phyloP scores from a whole-genome alignment of 2,329 filamentous ascomycete species.

The Trichoderma polysporum region DNA sequence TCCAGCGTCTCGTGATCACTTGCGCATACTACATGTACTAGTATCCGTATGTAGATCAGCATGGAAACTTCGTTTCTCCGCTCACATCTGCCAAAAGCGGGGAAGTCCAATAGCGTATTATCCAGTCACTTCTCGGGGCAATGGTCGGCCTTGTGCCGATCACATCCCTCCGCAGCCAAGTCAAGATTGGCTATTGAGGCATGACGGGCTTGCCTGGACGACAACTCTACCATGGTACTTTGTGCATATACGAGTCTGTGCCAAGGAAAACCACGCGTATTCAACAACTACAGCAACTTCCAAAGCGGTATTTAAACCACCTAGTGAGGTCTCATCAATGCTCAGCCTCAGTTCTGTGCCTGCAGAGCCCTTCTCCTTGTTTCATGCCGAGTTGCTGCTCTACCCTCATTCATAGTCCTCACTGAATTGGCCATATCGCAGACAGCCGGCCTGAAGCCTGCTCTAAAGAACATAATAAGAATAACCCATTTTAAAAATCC shows the following conservation, averaged over 20 bases:
- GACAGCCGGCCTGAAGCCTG: not conserved
- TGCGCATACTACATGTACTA: not conserved
- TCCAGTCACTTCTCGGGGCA: constrained; percentile 3
- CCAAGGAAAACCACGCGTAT: not conserved
- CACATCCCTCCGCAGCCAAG: not conserved
- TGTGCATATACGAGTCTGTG: not conserved
- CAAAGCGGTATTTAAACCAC: not conserved
- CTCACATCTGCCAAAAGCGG: constrained; percentile 1
- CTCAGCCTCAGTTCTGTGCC: not conserved
- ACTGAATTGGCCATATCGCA: not conserved
- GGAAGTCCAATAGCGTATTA: not conserved
- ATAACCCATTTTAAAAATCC: not conserved
- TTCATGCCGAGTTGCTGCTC: not conserved
- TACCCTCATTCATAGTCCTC: not conserved
- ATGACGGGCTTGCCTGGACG: not conserved
- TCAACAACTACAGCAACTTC: not conserved
- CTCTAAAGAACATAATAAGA: not conserved
- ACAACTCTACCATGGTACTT: not conserved
- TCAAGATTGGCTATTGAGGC: not conserved
- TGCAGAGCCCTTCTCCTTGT: not conserved
- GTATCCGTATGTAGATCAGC: not conserved
- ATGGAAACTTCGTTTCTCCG: not conserved
- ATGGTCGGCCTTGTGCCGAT: constrained; percentile 6
- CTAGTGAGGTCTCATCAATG: not conserved
- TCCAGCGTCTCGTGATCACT: not conserved